Conservation (phyloP, 371 early-diverging fungal species). For the Mortierella sp. region DNA sequence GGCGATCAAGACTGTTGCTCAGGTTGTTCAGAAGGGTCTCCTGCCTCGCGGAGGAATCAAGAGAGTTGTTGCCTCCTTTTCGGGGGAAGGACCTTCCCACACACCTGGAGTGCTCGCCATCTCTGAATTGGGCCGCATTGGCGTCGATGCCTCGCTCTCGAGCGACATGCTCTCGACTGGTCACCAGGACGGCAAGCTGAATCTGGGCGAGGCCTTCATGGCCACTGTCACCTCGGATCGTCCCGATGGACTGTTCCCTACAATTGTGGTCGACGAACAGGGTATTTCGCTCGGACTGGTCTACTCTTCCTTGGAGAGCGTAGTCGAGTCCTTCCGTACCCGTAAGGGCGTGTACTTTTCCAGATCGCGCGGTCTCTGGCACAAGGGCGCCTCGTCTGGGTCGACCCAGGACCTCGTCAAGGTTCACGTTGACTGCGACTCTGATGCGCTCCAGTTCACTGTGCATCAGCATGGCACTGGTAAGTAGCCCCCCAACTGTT, state of each 20-base stretch:
- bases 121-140: constrained; percentile 37
- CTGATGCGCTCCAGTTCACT: constrained; percentile 87
- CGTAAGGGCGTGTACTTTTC: constrained; percentile 94
- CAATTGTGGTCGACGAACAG: constrained; percentile 92
- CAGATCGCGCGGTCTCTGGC: constrained; percentile 93
- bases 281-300: constrained; percentile 91
- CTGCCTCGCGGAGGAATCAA: constrained; percentile 50
- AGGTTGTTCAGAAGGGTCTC: constrained; percentile 31
- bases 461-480: constrained; percentile 91
- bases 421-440: constrained; percentile 91
- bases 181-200: constrained; percentile 58
- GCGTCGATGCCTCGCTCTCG: constrained; percentile 30
- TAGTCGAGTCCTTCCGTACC: constrained; percentile 82
- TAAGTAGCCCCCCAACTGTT: too few species aligned
- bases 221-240: constrained; percentile 83
- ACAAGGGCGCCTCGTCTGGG: constrained; percentile 95
- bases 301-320: constrained; percentile 87
- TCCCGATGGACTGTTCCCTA: constrained; percentile 89
- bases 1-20: constrained; percentile 42
- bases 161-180: constrained; percentile 21
- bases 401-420: constrained; percentile 86
- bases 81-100: constrained; percentile 10
- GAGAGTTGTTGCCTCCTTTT: constrained; percentile 33
- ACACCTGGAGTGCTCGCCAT: constrained; percentile 36
- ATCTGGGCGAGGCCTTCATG: constrained; percentile 77